Percentiles rank a stretch among this genome's conserved stretches.
These are phyloP conservation scores for Aureobasidium zeae DNA, from an alignment of 2,329 filamentous ascomycete genomes.

Conservation along the genomic window DNA sequence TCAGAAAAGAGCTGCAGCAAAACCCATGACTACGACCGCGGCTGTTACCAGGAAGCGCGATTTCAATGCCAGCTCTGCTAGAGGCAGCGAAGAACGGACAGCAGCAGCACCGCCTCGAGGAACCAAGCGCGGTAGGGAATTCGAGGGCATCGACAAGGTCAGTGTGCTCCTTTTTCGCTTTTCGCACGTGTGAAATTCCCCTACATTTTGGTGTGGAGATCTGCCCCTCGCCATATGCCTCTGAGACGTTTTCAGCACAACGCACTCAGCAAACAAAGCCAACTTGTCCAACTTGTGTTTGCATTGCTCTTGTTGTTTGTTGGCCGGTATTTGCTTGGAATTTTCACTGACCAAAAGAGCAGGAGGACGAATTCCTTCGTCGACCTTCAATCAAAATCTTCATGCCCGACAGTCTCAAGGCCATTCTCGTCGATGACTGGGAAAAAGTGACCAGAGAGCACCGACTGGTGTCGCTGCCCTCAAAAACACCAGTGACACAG, in stretches of 20 bases:
- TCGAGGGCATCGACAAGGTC: conserved; percentile 68
- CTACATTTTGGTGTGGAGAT: conserved; percentile 9
- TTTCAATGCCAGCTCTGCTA: conserved; percentile 40
- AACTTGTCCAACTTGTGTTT: not conserved
- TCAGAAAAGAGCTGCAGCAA: conserved; percentile 41
- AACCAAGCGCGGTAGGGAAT: conserved; percentile 66
- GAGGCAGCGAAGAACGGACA: conserved; percentile 71
- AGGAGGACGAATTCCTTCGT: conserved; percentile 83
- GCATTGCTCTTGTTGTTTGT: not conserved
- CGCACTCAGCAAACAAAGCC: not conserved
- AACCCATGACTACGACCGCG: conserved; percentile 32
- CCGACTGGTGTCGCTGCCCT: conserved; percentile 77
- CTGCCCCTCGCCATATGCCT: not conserved
- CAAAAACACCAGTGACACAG: conserved; percentile 60
- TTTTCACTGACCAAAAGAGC: conserved; percentile 18
- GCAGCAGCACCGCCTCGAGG: conserved; percentile 53
- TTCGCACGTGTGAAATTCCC: not conserved
- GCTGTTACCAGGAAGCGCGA: conserved; percentile 48
- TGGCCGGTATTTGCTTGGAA: too few species aligned
- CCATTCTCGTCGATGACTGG: conserved; percentile 93
- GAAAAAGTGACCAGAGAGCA: conserved; percentile 96
- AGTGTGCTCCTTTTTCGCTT: conserved; percentile 20
- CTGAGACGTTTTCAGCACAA: not conserved
- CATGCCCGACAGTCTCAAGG: conserved; percentile 84
- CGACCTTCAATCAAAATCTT: conserved; percentile 78